These are phyloP conservation scores for Leccinum solheimii DNA, from an alignment of 1,284 basidiomycete genomes.

Conservation along the genomic window DNA sequence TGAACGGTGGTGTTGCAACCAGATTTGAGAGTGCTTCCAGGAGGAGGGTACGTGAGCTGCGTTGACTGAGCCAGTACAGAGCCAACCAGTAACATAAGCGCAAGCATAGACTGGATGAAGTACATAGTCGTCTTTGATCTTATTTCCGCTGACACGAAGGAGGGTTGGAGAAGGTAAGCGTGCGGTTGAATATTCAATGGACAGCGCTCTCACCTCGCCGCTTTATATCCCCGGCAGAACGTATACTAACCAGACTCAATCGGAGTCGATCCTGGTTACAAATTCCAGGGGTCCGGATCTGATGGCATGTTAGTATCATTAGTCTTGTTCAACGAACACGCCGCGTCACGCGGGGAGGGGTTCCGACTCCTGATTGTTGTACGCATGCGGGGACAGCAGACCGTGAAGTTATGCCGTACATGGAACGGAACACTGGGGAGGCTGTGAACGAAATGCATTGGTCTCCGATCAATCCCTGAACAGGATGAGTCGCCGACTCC, in stretches of 20 bases:
- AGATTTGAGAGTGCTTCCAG: conserved; percentile 10
- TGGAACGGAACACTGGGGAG: background rate
- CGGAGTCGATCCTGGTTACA: background rate
- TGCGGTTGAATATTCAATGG: background rate
- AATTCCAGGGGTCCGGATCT: background rate
- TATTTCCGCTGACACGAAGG: background rate
- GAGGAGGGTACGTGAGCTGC: conserved; percentile 8
- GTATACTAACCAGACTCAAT: background rate
- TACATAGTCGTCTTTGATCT: conserved; percentile 13
- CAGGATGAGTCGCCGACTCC: background rate
- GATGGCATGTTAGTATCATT: background rate
- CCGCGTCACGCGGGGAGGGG: background rate
- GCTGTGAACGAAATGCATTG: conserved; percentile 1
- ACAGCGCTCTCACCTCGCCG: background rate
- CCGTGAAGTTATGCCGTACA: conserved; percentile 5
- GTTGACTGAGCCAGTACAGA: conserved; percentile 24
- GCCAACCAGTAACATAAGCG: conserved; percentile 12
- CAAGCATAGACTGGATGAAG: conserved; percentile 16
- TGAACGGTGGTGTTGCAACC: conserved; percentile 22
- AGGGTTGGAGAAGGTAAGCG: background rate
- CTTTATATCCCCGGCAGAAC: conserved; percentile 21
- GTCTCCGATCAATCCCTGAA: background rate
- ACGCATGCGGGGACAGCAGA: conserved; percentile 8
- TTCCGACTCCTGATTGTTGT: background rate
- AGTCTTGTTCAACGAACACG: background rate